Percentiles rank a stretch among this genome's conserved stretches.
phyloP scores from a whole-genome alignment of 352 stramenopile genomes.

The Lagenidium giganteum region DNA sequence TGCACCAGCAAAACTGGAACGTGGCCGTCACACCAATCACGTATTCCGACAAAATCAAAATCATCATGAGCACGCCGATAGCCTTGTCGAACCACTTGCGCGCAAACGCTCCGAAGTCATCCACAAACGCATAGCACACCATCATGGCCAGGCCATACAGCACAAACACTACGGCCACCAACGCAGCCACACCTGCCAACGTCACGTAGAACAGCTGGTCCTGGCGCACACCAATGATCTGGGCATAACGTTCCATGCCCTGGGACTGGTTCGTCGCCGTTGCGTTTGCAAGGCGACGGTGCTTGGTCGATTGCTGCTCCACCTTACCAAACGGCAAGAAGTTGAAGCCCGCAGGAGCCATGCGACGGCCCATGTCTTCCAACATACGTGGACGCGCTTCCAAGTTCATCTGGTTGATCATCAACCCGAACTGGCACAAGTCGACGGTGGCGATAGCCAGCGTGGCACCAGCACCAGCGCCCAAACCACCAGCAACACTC shows the following conservation, averaged over 20 bases:
- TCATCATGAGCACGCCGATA: conserved; percentile 65
- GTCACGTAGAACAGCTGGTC: conserved; percentile 75
- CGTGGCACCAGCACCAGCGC: conserved; percentile 37
- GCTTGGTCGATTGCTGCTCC: conserved; percentile 8
- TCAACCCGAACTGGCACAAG: conserved; percentile 62
- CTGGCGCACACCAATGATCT: conserved; percentile 48
- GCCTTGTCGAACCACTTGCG: conserved; percentile 60
- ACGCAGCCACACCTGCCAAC: conserved; percentile 32
- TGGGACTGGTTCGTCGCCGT: no score
- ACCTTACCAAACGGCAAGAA: conserved; percentile 50
- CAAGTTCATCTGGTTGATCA: conserved; percentile 72
- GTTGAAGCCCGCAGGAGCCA: conserved; percentile 35
- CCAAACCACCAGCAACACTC: conserved; percentile 34
- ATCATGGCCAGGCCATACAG: conserved; percentile 35
- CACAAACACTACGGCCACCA: conserved; percentile 32
- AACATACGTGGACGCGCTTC: conserved; percentile 54
- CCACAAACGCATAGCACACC: conserved; percentile 34
- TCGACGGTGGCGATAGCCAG: conserved; percentile 55
- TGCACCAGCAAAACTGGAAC: conserved; percentile 73
- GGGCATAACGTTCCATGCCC: conserved; percentile 73
- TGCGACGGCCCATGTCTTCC: conserved; percentile 58
- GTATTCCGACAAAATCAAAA: conserved; percentile 71
- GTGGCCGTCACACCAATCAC: conserved; percentile 58
- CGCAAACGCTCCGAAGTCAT: conserved; percentile 41
- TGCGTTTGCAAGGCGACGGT: conserved; percentile 14